Evolutionary conservation across 148 eudicot genomes (phyloP).

Genomic region (Cornus controversa): DNA sequence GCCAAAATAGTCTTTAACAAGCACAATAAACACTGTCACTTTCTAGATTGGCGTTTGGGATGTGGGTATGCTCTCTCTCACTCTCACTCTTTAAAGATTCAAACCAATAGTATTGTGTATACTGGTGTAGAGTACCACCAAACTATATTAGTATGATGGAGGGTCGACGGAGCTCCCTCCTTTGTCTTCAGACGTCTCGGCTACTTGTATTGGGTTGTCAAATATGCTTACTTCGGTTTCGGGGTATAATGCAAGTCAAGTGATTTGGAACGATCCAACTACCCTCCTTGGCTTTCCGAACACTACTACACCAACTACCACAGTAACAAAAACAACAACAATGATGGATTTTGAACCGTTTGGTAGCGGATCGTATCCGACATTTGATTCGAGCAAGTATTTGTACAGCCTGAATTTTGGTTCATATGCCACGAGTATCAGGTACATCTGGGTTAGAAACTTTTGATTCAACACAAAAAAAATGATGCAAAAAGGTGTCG

Average conservation of each 20-base stretch:
- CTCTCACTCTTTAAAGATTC: too few species aligned
- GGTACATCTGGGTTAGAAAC: slow-evolving; percentile 27
- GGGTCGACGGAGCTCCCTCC: neutral
- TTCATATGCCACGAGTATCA: slow-evolving; percentile 49
- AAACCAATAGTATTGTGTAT: too few species aligned
- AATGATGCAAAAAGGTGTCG: too few species aligned
- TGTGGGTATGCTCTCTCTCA: too few species aligned
- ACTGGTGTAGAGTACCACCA: too few species aligned
- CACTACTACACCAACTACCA: neutral
- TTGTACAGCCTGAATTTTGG: slow-evolving; percentile 51
- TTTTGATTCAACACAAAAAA: too few species aligned
- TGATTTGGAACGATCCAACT: slow-evolving; percentile 20
- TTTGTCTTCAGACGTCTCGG: neutral
- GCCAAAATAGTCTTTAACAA: too few species aligned
- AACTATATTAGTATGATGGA: neutral
- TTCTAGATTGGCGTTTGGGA: too few species aligned
- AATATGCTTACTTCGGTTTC: neutral
- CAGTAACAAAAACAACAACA: too few species aligned
- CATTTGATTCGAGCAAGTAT: slow-evolving; percentile 36
- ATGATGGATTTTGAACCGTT: slow-evolving; percentile 20
- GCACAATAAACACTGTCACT: too few species aligned
- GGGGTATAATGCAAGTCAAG: slow-evolving; percentile 8
- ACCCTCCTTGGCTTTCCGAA: neutral
- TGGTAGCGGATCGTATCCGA: slow-evolving; percentile 21
- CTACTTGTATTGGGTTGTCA: neutral